Base-by-base conservation (phyloP, 2,329 filamentous ascomycete species). In the Monosporascus sp. region DNA sequence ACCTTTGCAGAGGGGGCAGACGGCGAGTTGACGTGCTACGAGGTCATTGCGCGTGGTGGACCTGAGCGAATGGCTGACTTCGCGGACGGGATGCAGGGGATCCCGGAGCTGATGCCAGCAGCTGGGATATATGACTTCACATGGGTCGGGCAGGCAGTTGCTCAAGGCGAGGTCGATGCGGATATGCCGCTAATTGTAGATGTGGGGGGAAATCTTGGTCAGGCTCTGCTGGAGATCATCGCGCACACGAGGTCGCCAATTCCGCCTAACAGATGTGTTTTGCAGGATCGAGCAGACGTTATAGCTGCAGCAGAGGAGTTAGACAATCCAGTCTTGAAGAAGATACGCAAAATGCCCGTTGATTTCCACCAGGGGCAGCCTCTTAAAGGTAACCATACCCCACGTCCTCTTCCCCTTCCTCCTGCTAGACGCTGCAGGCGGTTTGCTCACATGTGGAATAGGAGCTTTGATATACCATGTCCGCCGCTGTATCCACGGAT, bases 401-500 rank as follows among this genome's bases (percentile, higher is more conserved):
- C 38, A 41, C 6, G 38, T 17, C 9, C 6, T 41, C 18, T 17
- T 41, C n/a, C n/a, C n/a, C n/a, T n/a, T n/a, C n/a, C n/a, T n/a
- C n/a, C n/a, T n/a, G n/a, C n/a, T n/a, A n/a, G n/a, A 44, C n/a
- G 8, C n/a, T 5, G 6, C 5, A 44, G 14, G 6, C 22, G n/a
- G 22, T 22, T 22, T 14, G 20, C 41, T 44, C 20, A 44, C 41
- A 22, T 20, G 9, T 6, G n/a, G 24, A 6, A 39, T 47, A 67
- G 65, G 65, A 17, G 67, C 67, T 5, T 55, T 64, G 9, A 52
- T 66, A 18, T 71, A 70, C 53, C 65, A 65, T 56, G 58, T 71
- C 39, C 63, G 66, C n/a, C 67, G 68, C 39, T 62, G 66, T 43
- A 54, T 68, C 25, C 68, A 69, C 50, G 62, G 70, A 49, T 70